Conservation (phyloP, 2,329 filamentous ascomycete genomes). For the Phialophora chinensis region DNA sequence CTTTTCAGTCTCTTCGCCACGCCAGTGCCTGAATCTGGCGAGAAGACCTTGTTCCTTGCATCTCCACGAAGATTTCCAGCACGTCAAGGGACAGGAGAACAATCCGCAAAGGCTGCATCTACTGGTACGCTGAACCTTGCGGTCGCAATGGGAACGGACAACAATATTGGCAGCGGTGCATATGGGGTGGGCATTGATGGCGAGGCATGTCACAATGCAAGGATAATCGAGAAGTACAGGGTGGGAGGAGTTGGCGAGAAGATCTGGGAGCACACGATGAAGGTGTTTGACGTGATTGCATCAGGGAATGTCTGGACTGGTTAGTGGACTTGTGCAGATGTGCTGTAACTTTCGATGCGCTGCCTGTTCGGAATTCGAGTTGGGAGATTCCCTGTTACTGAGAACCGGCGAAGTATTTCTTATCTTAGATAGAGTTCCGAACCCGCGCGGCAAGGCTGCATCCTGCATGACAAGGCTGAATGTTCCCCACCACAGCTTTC, state of each 20-base stretch:
- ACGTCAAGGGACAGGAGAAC: background rate
- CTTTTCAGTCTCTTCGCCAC: background rate
- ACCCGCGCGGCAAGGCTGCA: background rate
- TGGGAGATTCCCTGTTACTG: background rate
- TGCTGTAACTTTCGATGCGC: background rate
- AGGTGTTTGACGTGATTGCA: constrained; percentile 25
- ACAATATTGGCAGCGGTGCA: constrained; percentile 22
- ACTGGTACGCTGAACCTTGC: constrained; percentile 3
- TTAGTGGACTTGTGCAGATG: background rate
- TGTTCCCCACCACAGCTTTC: constrained; percentile 1
- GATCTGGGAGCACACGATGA: constrained; percentile 31
- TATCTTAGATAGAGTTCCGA: background rate
- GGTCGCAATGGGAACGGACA: constrained; percentile 15
- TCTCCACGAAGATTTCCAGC: constrained; percentile 5
- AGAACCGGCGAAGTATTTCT: background rate
- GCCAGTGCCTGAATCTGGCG: constrained; percentile 4
- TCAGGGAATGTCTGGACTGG: constrained; percentile 6
- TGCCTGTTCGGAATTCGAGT: background rate
- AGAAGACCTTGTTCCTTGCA: background rate
- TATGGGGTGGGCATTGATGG: constrained; percentile 21
- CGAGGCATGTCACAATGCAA: constrained; percentile 24
- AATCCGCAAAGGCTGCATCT: background rate
- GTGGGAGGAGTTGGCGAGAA: constrained; percentile 24
- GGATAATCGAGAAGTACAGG: constrained; percentile 24
- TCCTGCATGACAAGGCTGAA: constrained; percentile 3